Evolutionary conservation across 495 filamentous ascomycete genomes (phyloP), one percentile per base, ranked within the genome.

Genomic region (Hypoxylon perforatum): DNA sequence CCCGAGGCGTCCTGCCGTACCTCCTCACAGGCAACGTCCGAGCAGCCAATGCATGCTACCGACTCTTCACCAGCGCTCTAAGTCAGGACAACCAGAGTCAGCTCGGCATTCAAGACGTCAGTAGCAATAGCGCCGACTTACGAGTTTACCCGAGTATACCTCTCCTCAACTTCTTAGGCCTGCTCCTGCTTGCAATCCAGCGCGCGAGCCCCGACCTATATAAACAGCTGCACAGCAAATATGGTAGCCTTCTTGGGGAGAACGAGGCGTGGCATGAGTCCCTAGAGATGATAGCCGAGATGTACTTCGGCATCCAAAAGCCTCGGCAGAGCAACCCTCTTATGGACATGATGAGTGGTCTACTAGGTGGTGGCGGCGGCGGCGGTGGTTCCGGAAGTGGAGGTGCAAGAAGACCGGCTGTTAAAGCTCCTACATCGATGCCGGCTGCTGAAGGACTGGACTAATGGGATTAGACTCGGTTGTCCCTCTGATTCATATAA

Each of bases 281-380:
- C 18, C 79, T 98, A 66, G 90, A 91, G 41, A 87, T 91, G 74
- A 88, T 98, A 65, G 95, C 91, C 39, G 94, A 98, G 84, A 94
- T 95, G 85, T 99, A 97, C 79, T 99, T 98, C 76, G 88, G 86
- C n/a, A 97, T 99, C 72, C 90, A 90, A 82, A 87, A 93, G 63
- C 94, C 92, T 25, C 83, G 89, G 49, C 91, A 94, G 78, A 88
- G 88, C 41, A 97, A 97, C 73, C 93, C 93, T 7, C 75, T 98
- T 67, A 84, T 98, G 70, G 96, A 98, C 70, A 98, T 99, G 93
- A 96, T 98, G 93, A 91, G 93, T 3, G 91, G 86, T 63, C 87
- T 99, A 85, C 88, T 97, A 74, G 92, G 93, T 6, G 93, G 92
- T 51, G 87, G 86, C 6, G 85, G 80, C 21, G 65, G 64, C 10